phyloP scores from a whole-genome alignment of 768 basidiomycete species.

The Suillus plorans region DNA sequence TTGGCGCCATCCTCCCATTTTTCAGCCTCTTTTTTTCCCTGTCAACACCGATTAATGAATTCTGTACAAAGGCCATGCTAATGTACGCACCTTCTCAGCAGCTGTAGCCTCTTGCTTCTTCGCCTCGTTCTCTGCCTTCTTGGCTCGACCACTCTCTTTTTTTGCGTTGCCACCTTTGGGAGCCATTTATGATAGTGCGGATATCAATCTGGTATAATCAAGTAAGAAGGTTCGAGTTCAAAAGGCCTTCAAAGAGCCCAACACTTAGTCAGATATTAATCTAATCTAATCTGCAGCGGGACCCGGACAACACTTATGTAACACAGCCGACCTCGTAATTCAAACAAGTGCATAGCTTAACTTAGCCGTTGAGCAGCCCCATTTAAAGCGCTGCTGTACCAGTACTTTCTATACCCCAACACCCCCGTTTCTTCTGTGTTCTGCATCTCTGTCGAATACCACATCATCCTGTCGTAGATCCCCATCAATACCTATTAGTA shows the following conservation, averaged over 20 bases:
- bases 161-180: slow-evolving; percentile 89
- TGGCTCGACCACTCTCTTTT: slow-evolving; percentile 87
- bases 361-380: background rate
- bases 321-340: slow-evolving; percentile 21
- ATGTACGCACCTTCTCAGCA: slow-evolving; percentile 53
- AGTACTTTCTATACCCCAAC: background rate
- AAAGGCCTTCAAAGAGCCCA: background rate
- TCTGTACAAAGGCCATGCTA: slow-evolving; percentile 1
- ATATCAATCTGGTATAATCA: background rate
- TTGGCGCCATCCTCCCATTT: slow-evolving; percentile 72
- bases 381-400: background rate
- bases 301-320: background rate
- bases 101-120: slow-evolving; percentile 69
- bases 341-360: slow-evolving; percentile 2
- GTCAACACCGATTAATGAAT: slow-evolving; percentile 10
- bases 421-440: background rate
- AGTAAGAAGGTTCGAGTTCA: background rate
- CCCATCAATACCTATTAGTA: background rate
- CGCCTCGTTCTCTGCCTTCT: slow-evolving; percentile 88
- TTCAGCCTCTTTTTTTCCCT: slow-evolving; percentile 74
- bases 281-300: slow-evolving; percentile 20
- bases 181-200: slow-evolving; percentile 50
- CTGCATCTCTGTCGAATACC: background rate
- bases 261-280: slow-evolving; percentile 11
- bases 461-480: background rate